Conservation (phyloP, 768 basidiomycete species). For the Mycena sanguinolenta region DNA sequence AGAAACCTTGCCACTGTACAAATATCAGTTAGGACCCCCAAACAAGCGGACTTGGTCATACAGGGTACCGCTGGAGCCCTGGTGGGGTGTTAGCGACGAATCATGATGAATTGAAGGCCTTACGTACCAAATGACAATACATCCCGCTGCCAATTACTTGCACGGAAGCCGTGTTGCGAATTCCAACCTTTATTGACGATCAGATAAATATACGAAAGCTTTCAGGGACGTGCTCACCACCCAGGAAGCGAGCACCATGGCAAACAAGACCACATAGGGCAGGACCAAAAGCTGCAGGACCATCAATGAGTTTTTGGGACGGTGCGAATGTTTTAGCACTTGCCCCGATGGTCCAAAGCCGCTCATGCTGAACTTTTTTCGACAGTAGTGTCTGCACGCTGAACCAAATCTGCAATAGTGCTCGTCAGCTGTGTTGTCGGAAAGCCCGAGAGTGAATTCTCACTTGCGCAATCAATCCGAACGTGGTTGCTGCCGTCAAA, state of each 20-base stretch:
- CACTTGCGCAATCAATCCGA: constrained; percentile 40
- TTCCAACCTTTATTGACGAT: constrained; percentile 32
- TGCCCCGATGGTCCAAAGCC: constrained; percentile 28
- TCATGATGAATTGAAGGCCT: not conserved
- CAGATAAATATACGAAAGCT: not conserved
- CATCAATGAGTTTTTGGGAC: not conserved
- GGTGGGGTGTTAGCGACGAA: not conserved
- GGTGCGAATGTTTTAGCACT: not conserved
- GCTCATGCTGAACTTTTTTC: constrained; percentile 28
- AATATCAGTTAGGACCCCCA: not conserved
- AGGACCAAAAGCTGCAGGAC: constrained; percentile 36
- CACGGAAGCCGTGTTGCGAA: constrained; percentile 29
- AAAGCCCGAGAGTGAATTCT: not conserved
- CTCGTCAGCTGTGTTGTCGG: not conserved
- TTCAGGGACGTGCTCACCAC: constrained; percentile 22
- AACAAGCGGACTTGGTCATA: not conserved
- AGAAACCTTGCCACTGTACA: constrained; percentile 37
- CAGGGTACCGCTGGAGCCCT: constrained; percentile 28
- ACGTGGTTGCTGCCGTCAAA: constrained; percentile 40
- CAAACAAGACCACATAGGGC: constrained; percentile 38
- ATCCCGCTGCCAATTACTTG: constrained; percentile 41
- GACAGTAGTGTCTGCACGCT: constrained; percentile 34
- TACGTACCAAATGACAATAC: constrained; percentile 41
- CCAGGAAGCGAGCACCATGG: constrained; percentile 39
- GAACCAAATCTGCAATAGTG: constrained; percentile 39